These are phyloP conservation scores for Phytophthora niederhauseri DNA, from an alignment of 352 stramenopile species.

Conservation along the genomic window DNA sequence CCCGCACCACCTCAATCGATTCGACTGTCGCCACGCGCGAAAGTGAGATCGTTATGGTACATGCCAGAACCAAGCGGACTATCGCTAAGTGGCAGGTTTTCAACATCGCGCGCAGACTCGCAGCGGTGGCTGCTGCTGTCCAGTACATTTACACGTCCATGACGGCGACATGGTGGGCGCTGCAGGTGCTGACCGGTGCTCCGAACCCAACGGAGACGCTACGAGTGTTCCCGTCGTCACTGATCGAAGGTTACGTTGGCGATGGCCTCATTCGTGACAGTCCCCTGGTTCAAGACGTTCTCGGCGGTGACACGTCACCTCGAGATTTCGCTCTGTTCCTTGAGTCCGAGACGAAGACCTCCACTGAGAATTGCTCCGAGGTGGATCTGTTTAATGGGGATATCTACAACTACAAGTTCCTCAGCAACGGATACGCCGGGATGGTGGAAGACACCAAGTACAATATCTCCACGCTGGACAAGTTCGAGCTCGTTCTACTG, in stretches of 20 bases:
- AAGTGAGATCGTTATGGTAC: constrained; percentile 7
- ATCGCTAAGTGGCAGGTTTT: constrained; percentile 8
- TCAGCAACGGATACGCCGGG: constrained; percentile 26
- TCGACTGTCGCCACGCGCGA: constrained; percentile 9
- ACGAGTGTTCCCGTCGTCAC: not conserved
- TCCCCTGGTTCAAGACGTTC: constrained; percentile 23
- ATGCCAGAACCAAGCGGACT: constrained; percentile 1
- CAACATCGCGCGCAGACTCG: constrained; percentile 25
- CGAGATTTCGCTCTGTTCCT: constrained; percentile 39
- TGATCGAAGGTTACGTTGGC: constrained; percentile 35
- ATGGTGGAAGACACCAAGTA: constrained; percentile 31
- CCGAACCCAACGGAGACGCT: constrained; percentile 12
- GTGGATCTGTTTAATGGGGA: not conserved
- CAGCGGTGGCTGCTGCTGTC: constrained; percentile 24
- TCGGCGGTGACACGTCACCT: constrained; percentile 28
- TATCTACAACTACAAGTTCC: constrained; percentile 38
- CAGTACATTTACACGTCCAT: constrained; percentile 33
- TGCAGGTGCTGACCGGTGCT: constrained; percentile 19
- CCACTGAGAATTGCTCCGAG: constrained; percentile 16
- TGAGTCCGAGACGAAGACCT: constrained; percentile 15
- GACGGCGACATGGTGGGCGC: constrained; percentile 14
- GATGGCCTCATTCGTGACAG: constrained; percentile 29
- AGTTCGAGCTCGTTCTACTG: constrained; percentile 35
- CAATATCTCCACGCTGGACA: constrained; percentile 34
- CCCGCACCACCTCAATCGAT: not conserved